phyloP scores from a whole-genome alignment of 352 stramenopile species.

The Phytophthora multivora region DNA sequence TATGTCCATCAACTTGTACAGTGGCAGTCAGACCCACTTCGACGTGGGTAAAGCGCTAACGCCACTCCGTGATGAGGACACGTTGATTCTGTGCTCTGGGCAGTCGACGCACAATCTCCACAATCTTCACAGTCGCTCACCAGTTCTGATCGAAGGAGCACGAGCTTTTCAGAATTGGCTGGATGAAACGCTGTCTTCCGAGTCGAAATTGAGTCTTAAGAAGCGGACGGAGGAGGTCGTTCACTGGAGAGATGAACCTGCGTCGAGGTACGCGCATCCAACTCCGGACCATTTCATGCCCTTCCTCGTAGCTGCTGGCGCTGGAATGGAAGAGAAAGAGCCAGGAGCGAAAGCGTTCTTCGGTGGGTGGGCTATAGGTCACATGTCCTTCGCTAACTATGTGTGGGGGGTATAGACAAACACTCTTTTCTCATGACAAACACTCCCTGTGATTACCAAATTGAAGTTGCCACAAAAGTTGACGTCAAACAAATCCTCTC shows the following conservation, averaged over 20 bases:
- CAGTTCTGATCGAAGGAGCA: background rate
- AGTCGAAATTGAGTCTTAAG: background rate
- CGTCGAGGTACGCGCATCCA: background rate
- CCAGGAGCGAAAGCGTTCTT: background rate
- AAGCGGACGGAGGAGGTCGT: background rate
- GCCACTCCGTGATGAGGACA: background rate
- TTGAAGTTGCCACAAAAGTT: too few relatives aligned
- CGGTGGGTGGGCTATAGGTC: conserved; percentile 1
- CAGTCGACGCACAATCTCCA: background rate
- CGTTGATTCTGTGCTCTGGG: background rate
- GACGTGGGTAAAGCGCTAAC: background rate
- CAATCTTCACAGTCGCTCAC: background rate
- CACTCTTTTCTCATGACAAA: too few relatives aligned
- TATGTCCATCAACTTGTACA: background rate
- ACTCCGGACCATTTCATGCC: background rate
- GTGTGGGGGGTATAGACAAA: background rate
- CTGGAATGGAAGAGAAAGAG: background rate
- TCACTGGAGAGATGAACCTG: background rate
- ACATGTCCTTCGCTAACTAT: background rate
- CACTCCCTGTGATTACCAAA: too few relatives aligned
- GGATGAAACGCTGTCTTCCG: background rate
- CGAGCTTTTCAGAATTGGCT: background rate
- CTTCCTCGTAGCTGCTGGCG: background rate
- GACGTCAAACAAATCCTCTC: conserved; percentile 4
- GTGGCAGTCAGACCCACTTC: background rate